Base-by-base conservation (phyloP, 257 asterid genomes). In the Scutellaria baicalensis region DNA sequence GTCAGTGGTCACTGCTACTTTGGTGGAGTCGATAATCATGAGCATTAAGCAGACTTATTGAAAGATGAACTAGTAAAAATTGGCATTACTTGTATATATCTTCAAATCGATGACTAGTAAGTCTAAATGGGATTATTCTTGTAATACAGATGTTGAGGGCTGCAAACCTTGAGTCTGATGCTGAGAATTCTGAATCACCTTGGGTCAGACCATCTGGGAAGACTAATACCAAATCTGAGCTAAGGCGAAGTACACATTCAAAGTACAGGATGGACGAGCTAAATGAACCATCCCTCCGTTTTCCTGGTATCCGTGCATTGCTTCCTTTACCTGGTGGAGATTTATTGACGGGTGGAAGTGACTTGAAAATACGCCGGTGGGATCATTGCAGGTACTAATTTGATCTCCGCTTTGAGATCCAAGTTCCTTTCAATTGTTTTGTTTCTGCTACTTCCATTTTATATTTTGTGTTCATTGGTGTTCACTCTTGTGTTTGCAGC, bases 301-400 rank as follows among this genome's bases (percentile, higher is more conserved):
- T 86, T 66, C 91, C 97, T 78, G 99, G 99, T 71, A 80, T 91
- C 73, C 99, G 97, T 72, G 86, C 99, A 14, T 84, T 94, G 89
- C 97, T 94, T 75, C 99, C 99, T n/a, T 83, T 94, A 77, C 97
- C 98, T 73, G 91, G 98, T 71, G 99, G 99, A 69, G 97, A 94
- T 88, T 80, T 94, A 42, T 78, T 94, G 77, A 91, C 99, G 1
- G 99, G 95, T 77, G 98, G 99, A 59, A 88, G 96, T 43, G 99
- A 94, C 85, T 83, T 94, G 85, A 94, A 84, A 78, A 86, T 94
- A 68, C 99, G 99, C 18, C 89, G 96, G 40, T 94, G 99, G 99
- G 93, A 94, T 73, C 99, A 94, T 76, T 86, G 88, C 81, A 91
- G 98, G 99, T 91, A 58, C 59, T 33, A 23, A 43, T 64, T 64